Evolutionary conservation across 2,329 filamentous ascomycete species (phyloP).

Genomic region (Hypoxylon sp.): DNA sequence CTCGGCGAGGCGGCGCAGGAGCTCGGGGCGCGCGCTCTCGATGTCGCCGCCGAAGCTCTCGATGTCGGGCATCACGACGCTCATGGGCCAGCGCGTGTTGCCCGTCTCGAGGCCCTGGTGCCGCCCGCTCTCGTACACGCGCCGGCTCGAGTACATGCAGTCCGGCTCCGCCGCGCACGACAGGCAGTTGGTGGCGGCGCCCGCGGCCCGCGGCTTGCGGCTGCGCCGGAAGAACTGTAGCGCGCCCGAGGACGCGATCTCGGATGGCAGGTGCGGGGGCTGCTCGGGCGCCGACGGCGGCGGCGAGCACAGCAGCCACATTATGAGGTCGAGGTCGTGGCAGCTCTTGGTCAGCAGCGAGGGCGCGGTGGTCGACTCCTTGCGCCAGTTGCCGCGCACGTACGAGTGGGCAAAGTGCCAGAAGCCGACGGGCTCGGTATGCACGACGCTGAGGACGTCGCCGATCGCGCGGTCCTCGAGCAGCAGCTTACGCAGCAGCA

Average conservation of each 20-base stretch:
- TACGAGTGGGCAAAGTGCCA: constrained; percentile 96
- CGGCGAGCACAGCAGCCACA: constrained; percentile 89
- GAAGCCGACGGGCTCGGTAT: constrained; percentile 94
- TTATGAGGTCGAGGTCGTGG: constrained; percentile 90
- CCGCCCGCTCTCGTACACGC: constrained; percentile 77
- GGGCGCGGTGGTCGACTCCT: constrained; percentile 76
- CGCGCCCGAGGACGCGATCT: constrained; percentile 77
- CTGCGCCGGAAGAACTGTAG: constrained; percentile 79
- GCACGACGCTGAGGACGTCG: constrained; percentile 83
- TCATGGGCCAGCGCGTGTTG: constrained; percentile 81
- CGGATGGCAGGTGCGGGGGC: constrained; percentile 75
- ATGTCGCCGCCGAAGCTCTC: constrained; percentile 70
- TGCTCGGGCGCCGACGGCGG: constrained; percentile 50
- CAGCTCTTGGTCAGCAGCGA: constrained; percentile 94
- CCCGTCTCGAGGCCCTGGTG: constrained; percentile 67
- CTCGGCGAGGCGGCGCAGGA: constrained; percentile 50
- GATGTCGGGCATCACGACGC: constrained; percentile 90
- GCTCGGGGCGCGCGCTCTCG: constrained; percentile 49
- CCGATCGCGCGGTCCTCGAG: constrained; percentile 80
- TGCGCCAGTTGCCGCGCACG: constrained; percentile 93
- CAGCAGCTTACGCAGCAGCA: constrained; percentile 79
- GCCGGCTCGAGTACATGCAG: constrained; percentile 86
- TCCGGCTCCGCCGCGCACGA: constrained; percentile 75
- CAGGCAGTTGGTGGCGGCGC: constrained; percentile 84
- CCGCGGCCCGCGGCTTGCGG: constrained; percentile 79